A percentile compares a stretch with the other conserved stretches of the same genome.
These are phyloP conservation scores for Hyparrhenia diplandra DNA, from an alignment of 176 grass and related monocot species.

Conservation along the genomic window DNA sequence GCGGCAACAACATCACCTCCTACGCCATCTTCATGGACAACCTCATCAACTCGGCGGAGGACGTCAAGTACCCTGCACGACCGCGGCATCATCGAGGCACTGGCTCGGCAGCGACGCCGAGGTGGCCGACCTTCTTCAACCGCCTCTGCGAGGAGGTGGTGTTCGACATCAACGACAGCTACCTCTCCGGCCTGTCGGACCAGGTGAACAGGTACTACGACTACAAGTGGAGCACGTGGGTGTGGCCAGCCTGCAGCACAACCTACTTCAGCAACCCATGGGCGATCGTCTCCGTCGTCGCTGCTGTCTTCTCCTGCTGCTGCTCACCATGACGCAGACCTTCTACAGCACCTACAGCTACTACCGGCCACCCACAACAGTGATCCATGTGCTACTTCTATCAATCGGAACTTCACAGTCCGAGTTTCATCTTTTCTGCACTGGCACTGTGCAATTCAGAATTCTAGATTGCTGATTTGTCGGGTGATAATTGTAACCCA, in stretches of 20 bases:
- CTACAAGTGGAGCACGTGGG: constrained; percentile 68
- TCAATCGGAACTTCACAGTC: background rate
- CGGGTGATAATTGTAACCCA: background rate
- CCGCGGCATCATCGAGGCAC: constrained; percentile 88
- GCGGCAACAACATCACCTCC: constrained; percentile 79
- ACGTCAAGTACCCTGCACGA: constrained; percentile 93
- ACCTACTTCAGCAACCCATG: constrained; percentile 89
- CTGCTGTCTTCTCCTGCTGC: constrained; percentile 68
- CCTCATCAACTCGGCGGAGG: constrained; percentile 86
- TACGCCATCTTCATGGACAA: constrained; percentile 99
- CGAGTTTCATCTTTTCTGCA: background rate
- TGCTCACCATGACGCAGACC: constrained; percentile 68
- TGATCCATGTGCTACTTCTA: background rate
- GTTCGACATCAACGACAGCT: constrained; percentile 93
- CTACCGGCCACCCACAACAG: constrained; percentile 39
- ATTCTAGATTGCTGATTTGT: background rate
- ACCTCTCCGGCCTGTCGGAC: constrained; percentile 71
- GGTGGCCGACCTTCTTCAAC: constrained; percentile 86
- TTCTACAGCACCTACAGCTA: constrained; percentile 77
- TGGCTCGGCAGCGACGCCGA: constrained; percentile 92
- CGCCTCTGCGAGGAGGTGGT: constrained; percentile 88
- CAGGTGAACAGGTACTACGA: constrained; percentile 47
- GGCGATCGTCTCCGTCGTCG: constrained; percentile 81
- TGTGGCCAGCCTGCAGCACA: constrained; percentile 71
- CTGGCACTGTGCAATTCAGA: background rate